Conservation (phyloP, 805 yeast species). For the Cyberlindnera galapagoensis region DNA sequence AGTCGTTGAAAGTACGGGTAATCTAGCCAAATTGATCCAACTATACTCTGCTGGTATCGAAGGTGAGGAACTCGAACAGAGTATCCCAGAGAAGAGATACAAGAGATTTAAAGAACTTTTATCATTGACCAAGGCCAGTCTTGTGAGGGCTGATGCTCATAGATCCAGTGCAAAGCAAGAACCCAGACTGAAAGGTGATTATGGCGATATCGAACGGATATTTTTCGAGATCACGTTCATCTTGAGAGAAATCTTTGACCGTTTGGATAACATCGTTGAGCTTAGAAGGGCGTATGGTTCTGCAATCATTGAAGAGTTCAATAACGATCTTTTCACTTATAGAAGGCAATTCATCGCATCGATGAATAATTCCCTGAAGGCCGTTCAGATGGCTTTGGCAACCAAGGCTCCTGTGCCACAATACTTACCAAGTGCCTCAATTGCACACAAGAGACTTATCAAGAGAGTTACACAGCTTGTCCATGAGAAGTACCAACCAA, state of each 20-base stretch:
- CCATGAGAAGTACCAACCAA: constrained; percentile 19
- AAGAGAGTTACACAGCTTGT: constrained; percentile 36
- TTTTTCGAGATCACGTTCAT: constrained; percentile 40
- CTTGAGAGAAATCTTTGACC: constrained; percentile 39
- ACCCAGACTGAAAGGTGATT: constrained; percentile 42
- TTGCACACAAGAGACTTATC: constrained; percentile 40
- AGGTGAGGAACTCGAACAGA: constrained; percentile 25
- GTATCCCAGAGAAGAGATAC: constrained; percentile 26
- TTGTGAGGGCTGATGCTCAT: constrained; percentile 35
- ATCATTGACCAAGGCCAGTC: constrained; percentile 31
- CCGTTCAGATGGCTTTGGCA: constrained; percentile 36
- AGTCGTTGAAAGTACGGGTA: constrained; percentile 33
- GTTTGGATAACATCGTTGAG: constrained; percentile 39
- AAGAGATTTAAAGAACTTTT: constrained; percentile 28
- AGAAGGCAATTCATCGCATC: constrained; percentile 40
- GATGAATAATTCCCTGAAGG: constrained; percentile 31
- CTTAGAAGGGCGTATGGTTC: constrained; percentile 39
- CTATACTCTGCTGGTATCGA: constrained; percentile 34
- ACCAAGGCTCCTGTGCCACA: constrained; percentile 45
- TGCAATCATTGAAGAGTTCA: constrained; percentile 39
- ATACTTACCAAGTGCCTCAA: constrained; percentile 41
- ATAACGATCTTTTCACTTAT: constrained; percentile 33
- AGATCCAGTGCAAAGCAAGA: constrained; percentile 37
- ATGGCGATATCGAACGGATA: constrained; percentile 31
- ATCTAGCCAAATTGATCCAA: constrained; percentile 32